Evolutionary conservation across 495 filamentous ascomycete species (phyloP), one percentile per base, ranked within the genome.

Genomic region (Chaetomium fimeti): DNA sequence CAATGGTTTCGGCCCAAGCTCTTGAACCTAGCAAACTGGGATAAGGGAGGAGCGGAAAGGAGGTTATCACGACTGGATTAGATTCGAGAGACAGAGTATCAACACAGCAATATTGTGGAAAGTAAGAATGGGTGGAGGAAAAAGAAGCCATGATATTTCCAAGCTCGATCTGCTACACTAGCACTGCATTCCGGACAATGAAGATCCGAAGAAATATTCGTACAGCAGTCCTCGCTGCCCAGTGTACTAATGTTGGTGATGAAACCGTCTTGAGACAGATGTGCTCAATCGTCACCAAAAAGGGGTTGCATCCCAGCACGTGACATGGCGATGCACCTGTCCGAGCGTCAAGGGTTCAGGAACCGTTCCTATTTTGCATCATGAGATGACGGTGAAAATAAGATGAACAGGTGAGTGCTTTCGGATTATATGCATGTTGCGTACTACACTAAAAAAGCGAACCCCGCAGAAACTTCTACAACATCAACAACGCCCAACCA

Each of bases 231-330:
- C 16, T 16, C 32, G 5, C 29, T 60, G 24, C 42, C 29, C 18
- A 32, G 36, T 2, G 8, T 27, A 20, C 24, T 28, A 60, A 45
- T n/a, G 22, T 43, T 62, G 45, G 18, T n/a, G 45, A 49, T 49
- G 64, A 66, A 66, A 66, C 64, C 32, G 25, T 66, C 64, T 32
- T 66, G 64, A 66, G 64, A 66, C 64, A 59, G 28, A 57, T 43
- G 43, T 45, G 43, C 16, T 64, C 62, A 58, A 52, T 18, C 54
- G 25, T 53, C 42, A 24, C 5, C n/a, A 16, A 24, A 36, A 36
- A 54, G 20, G 51, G 52, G 32, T 24, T 24, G 54, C 3, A n/a
- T 29, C 25, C 13, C 28, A 8, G 18, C 64, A 66, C 64, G 64
- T 66, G 64, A 66, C 45, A 28, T 51, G 29, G 20, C 3, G n/a